Evolutionary conservation across 2,329 filamentous ascomycete species (phyloP), one percentile per base, ranked within the genome.

Genomic region (Macrophomina phaseolina): DNA sequence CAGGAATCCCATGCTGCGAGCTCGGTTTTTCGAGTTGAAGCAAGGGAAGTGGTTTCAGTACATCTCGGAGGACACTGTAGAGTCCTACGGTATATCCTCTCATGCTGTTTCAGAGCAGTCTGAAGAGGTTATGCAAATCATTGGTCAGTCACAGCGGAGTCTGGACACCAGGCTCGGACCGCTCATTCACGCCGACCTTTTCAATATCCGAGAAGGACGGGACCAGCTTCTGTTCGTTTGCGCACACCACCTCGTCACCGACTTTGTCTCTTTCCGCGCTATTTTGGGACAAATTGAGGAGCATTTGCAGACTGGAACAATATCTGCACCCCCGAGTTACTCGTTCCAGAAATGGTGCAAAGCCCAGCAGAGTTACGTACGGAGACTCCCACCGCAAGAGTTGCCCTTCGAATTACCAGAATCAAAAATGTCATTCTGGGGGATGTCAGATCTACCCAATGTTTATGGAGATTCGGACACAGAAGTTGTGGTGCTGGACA

Each of bases 161-260:
- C 68, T 80, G 6, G 69, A 79, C 46, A 74, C 80, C 40, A 68
- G 71, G 6, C 66, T 69, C 28, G 78, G 79, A 0, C 78, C 82
- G 1, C 69, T 82, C 0, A 71, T 84, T 38, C 78, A 79, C 0
- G 74, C 80, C 3, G 80, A 83, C 63, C 68, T 83, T 9, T 80
- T 83, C 67, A 69, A 77, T 5, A 67, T 79, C 3, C 68, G 78
- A 45, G 74, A 30, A 4, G 52, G 56, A 23, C 23, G 23, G 23
- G 23, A 23, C 23, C 40, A 48, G 30, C 16, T 65, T 34, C 11
- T 73, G 69, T 79, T 32, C 67, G 78, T 77, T 55, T 81, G 68
- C 67, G 75, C 74, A 6, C 77, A 79, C 62, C 77, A 79, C 64
- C 68, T 79, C 0, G 69, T 78, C 6, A 72, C 78, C 16, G 77